Conservation (phyloP, 2,329 filamentous ascomycete genomes). For the Aciculosporium take region DNA sequence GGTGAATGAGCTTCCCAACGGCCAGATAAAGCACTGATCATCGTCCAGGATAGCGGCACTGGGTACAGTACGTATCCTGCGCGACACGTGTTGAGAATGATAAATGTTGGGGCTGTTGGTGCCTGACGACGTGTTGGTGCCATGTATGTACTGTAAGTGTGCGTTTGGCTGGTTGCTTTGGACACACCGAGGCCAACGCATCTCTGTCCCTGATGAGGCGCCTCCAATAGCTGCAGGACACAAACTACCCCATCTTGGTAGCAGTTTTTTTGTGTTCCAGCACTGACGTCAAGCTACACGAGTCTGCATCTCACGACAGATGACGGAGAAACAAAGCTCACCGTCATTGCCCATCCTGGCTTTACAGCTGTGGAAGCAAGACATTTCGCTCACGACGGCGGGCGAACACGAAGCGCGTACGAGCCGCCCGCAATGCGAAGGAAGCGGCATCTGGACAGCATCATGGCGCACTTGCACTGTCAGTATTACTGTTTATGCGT, state of each 20-base stretch:
- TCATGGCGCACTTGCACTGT: background rate
- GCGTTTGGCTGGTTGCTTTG: background rate
- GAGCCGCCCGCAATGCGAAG: background rate
- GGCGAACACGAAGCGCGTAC: background rate
- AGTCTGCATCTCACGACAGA: conserved; percentile 1
- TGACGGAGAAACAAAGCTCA: background rate
- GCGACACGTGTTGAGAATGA: background rate
- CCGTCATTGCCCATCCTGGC: background rate
- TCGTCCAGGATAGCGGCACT: too few species aligned
- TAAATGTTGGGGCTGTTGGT: background rate
- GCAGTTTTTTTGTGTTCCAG: background rate
- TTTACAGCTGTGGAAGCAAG: background rate
- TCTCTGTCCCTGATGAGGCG: background rate
- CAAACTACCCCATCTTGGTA: background rate
- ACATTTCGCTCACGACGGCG: background rate
- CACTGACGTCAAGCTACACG: background rate
- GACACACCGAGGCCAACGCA: conserved; percentile 1
- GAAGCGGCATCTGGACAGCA: too few species aligned
- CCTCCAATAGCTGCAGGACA: background rate
- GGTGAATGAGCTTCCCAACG: background rate
- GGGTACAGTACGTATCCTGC: background rate
- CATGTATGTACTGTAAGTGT: background rate
- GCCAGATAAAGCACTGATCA: background rate
- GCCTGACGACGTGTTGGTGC: conserved; percentile 4
- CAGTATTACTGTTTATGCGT: background rate